These are phyloP conservation scores for Penicillium atrosanguineum DNA, from an alignment of 495 filamentous ascomycete species.

Conservation along the genomic window DNA sequence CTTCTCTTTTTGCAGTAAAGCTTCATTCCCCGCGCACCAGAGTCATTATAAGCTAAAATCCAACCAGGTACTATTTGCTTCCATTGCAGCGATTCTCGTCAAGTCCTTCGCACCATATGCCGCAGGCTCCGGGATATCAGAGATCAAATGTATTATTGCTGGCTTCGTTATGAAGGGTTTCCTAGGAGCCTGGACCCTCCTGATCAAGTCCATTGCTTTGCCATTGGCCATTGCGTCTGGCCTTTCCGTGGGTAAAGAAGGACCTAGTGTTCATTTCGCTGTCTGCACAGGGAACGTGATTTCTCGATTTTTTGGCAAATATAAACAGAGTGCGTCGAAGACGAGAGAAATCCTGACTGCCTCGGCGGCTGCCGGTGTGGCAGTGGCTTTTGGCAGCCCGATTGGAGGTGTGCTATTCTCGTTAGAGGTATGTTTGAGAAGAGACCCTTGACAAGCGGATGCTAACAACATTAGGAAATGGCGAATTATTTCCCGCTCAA, in stretches of 20 bases:
- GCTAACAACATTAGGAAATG: conserved; percentile 65
- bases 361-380: conserved; percentile 91
- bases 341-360: conserved; percentile 93
- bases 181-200: conserved; percentile 83
- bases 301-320: conserved; percentile 88
- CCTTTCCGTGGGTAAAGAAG: conserved; percentile 94
- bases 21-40: not conserved
- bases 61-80: conserved; percentile 73
- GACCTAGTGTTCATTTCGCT: conserved; percentile 95
- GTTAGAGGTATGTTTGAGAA: conserved; percentile 58
- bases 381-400: conserved; percentile 94
- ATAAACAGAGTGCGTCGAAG: conserved; percentile 89
- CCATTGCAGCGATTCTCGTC: conserved; percentile 78
- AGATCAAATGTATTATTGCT: conserved; percentile 99
- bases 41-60: conserved; percentile 3
- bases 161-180: conserved; percentile 99
- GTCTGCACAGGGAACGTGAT: conserved; percentile 98
- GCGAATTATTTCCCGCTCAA: conserved; percentile 97
- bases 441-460: not conserved
- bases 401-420: conserved; percentile 97
- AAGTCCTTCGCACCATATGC: conserved; percentile 95
- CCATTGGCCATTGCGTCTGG: conserved; percentile 94
- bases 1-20: conserved; percentile 79
- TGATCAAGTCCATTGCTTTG: conserved; percentile 91
- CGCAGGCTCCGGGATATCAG: conserved; percentile 94